Evolutionary conservation across 495 filamentous ascomycete genomes (phyloP), one percentile per base, ranked within the genome.

Genomic region (Thermothielavioides terrestris): DNA sequence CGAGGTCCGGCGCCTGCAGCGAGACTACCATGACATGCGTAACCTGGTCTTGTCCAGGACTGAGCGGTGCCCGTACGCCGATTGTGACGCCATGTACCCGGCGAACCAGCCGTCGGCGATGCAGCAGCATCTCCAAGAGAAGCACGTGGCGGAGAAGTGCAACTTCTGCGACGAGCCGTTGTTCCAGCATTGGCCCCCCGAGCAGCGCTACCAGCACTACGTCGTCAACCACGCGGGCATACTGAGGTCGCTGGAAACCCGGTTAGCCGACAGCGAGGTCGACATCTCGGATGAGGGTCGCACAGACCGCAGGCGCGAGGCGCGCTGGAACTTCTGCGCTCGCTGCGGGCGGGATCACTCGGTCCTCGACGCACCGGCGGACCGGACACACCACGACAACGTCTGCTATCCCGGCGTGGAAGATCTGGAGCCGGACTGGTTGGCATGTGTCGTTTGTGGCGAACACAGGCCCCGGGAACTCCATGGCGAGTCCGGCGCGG

Each of bases 1-100:
- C 10, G 70, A 73, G 54, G 27, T 57, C 2, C 62, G 60, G 6
- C 54, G 59, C 14, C 58, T 71, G 8, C 64, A 72, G 27, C 44
- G 36, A 8, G 59, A 66, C 44, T 57, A 65, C 17, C 57, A 60
- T 20, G 45, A 50, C 28, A 54, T 71, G 38, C 67, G 67, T 23
- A 59, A 54, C 44, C 49, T 69, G 7, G 39, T 63, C 1, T 57
- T 73, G 1, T 57, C 59, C 45, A 61, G 67, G 23, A 55, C 46
- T 4, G 50, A 55, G 42, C 50, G 62, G 47, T 72, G 69, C 18
- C 68, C 67, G 0, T 69, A 67, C 42, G 18, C 37, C 1, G 58
- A 50, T 27, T 72, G 69, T 44, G 18, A 55, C 15, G 52, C 34
- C 10, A 37, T 54, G 30, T 68, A 63, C 47, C 54, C 61, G 10